Evolutionary conservation across 116 monocot species (phyloP), one percentile per base, ranked within the genome.

Genomic region (Phalaenopsis hybrid): DNA sequence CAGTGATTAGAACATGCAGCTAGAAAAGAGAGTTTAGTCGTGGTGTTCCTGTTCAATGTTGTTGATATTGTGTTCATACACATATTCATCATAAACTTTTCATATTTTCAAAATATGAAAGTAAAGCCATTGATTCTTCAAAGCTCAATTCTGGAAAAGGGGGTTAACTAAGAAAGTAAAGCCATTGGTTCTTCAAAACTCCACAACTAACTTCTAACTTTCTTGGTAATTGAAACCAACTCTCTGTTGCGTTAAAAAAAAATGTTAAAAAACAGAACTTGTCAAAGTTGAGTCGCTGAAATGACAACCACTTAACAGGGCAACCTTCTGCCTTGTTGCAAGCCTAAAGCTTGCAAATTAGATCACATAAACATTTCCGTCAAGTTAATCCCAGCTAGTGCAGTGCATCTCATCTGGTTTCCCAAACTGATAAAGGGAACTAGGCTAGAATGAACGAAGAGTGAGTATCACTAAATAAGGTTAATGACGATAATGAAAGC

Each of bases 401-500:
- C 25, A 67, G 8, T 67, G 67, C 25, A 67, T 67, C 67, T 23
- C 21, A 28, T 25, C 20, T 23, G 67, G 23, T 67, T 23, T 67
- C 67, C 67, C 7, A 67, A 10, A 67, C 28, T 23, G 28, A 7
- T 67, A 25, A 67, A 4, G 28, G 11, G 67, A 28, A 67, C 9
- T 23, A 6, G 9, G 7, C 25, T 25, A 25, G 67, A 67, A 9
- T 28, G 8, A 2, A 55, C 15, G 15, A 15, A 55, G 4, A 15
- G 15, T 15, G 16, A 12, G 55, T 12, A 55, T 55, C 12, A 3
- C 12, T 55, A 55, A 12, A 67, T 67, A 46, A 4, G 18, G 43
- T 59, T 20, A 68, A 46, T 76, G 63, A 46, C 68, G 63, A 49
- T 11, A 20, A 46, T 13, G 78, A 72, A 20, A 57, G 78, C 83